Evolutionary conservation across 73 alveolate genomes (phyloP).

Genomic region (Paramecium sonneborni): DNA sequence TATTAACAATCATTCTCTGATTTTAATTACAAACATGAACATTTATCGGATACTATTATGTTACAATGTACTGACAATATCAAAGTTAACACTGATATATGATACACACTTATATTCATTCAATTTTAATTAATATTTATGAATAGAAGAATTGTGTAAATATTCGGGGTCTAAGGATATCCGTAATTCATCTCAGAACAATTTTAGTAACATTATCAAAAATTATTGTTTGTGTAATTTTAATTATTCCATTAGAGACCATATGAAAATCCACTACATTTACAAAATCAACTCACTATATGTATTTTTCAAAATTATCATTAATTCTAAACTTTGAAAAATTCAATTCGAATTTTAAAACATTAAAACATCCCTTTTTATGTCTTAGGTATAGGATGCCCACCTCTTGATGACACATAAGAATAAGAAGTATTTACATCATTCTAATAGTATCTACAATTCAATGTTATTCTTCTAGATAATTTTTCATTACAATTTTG

Average conservation of each 20-base stretch:
- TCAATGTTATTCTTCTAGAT: background rate
- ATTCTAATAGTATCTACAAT: background rate
- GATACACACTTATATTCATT: background rate
- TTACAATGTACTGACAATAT: background rate
- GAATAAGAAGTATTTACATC: background rate
- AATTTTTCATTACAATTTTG: background rate
- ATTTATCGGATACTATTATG: background rate
- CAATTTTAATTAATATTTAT: background rate
- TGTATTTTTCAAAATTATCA: slow-evolving; percentile 8
- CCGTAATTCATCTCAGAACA: background rate
- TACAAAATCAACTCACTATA: background rate
- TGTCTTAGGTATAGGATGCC: background rate
- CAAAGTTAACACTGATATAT: background rate
- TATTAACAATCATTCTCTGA: background rate
- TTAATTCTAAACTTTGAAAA: background rate
- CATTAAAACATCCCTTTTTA: background rate
- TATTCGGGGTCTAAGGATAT: background rate
- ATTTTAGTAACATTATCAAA: background rate
- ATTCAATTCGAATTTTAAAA: background rate
- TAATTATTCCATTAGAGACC: background rate
- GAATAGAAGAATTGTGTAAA: background rate
- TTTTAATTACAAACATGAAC: background rate
- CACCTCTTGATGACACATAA: background rate
- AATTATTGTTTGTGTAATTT: background rate
- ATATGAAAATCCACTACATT: background rate